Conservation (phyloP, 2,329 filamentous ascomycete species). For the Pyrenochaeta sp. region DNA sequence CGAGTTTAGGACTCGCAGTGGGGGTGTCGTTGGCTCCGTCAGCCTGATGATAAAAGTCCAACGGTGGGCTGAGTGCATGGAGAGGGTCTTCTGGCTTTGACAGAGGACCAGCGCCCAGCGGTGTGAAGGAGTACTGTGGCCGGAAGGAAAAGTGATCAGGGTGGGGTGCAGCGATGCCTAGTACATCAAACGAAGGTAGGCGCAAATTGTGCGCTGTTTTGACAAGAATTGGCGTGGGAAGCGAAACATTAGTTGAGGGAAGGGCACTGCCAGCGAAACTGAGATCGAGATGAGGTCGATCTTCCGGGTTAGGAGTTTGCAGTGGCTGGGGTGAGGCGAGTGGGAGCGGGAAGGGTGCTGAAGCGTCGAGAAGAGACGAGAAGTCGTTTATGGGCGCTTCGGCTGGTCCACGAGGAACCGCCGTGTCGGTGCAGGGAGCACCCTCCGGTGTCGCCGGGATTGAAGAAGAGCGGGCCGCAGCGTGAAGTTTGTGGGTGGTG, state of each 20-base stretch:
- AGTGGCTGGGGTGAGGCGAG: slow-evolving; percentile 28
- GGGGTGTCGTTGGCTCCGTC: slow-evolving; percentile 27
- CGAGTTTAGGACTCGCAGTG: slow-evolving; percentile 26
- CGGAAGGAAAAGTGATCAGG: slow-evolving; percentile 49
- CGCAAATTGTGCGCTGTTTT: slow-evolving; percentile 54
- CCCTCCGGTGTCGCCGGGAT: slow-evolving; percentile 34
- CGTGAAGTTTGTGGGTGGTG: slow-evolving; percentile 19
- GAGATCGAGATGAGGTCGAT: slow-evolving; percentile 36
- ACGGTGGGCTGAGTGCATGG: slow-evolving; percentile 48
- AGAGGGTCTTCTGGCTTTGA: slow-evolving; percentile 52
- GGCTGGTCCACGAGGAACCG: slow-evolving; percentile 15
- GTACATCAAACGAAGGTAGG: slow-evolving; percentile 62
- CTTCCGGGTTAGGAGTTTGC: slow-evolving; percentile 37
- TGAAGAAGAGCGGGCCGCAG: slow-evolving; percentile 20
- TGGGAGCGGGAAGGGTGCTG: slow-evolving; percentile 42
- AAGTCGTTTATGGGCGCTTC: slow-evolving; percentile 18
- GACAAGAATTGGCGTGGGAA: slow-evolving; percentile 40
- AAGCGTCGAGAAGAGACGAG: slow-evolving; percentile 38
- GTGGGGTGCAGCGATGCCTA: slow-evolving; percentile 60
- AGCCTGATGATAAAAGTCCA: slow-evolving; percentile 27
- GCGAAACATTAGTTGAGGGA: slow-evolving; percentile 39
- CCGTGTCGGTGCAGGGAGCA: slow-evolving; percentile 21
- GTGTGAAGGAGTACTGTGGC: slow-evolving; percentile 37
- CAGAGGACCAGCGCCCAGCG: slow-evolving; percentile 47
- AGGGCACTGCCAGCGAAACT: slow-evolving; percentile 35